These are phyloP conservation scores for Serendipita sp. DNA, from an alignment of 768 basidiomycete species.

Conservation along the genomic window DNA sequence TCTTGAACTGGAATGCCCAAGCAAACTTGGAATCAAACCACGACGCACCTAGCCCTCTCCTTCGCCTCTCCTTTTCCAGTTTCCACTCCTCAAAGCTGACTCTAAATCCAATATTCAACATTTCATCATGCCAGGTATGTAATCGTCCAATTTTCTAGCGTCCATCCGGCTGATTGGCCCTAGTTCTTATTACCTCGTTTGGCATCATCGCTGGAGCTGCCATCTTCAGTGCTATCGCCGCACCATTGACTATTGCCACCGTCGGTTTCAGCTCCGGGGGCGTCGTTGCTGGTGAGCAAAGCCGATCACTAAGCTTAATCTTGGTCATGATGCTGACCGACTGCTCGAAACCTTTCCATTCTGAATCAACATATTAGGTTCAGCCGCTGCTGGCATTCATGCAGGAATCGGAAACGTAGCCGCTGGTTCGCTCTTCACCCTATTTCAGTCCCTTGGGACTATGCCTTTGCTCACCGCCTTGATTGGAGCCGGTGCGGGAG, in stretches of 20 bases:
- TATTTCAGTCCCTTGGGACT: conserved; percentile 13
- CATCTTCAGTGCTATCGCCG: not conserved
- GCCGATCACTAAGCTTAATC: too few relatives aligned
- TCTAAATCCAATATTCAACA: too few relatives aligned
- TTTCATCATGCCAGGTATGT: too few relatives aligned
- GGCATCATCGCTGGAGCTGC: not conserved
- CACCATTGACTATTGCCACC: not conserved
- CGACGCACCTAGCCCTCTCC: too few relatives aligned
- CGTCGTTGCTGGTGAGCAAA: conserved; percentile 2
- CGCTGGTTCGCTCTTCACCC: conserved; percentile 14
- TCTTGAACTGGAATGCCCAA: too few relatives aligned
- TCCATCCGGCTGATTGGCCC: not conserved
- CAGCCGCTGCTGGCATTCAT: conserved; percentile 14
- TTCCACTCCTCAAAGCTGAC: too few relatives aligned
- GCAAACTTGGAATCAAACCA: too few relatives aligned
- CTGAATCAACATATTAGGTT: conserved; percentile 9
- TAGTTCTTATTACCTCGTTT: not conserved
- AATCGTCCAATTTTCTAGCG: too few relatives aligned
- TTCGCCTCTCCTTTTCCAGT: too few relatives aligned
- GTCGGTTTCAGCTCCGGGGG: conserved; percentile 5
- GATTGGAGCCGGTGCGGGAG: not conserved
- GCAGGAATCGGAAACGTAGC: conserved; percentile 15
- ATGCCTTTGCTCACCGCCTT: not conserved
- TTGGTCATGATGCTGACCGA: not conserved
- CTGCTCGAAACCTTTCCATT: not conserved